Percentiles rank a stretch among this genome's conserved stretches.
Evolutionary conservation across 2,329 filamentous ascomycete species (phyloP).

Genomic region (Aspergillus spinulosporus): DNA sequence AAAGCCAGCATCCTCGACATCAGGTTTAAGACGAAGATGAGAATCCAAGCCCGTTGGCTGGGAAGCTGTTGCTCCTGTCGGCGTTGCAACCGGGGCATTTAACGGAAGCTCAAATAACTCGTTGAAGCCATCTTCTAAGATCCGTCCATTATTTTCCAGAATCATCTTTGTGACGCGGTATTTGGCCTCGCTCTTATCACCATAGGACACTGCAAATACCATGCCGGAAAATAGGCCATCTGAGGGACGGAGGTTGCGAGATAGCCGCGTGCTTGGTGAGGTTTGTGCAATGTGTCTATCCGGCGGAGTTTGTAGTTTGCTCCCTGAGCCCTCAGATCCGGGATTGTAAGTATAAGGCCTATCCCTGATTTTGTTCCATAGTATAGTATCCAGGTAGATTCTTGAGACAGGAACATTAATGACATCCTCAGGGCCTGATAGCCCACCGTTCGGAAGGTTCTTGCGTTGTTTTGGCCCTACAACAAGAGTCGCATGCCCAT

Average conservation of each 20-base stretch:
- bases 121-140: conserved; percentile 76
- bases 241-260: conserved; percentile 38
- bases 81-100: conserved; percentile 30
- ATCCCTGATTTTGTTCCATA: conserved; percentile 49
- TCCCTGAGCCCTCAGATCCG: conserved; percentile 21
- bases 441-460: conserved; percentile 37
- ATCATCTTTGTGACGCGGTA: conserved; percentile 64
- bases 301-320: conserved; percentile 38
- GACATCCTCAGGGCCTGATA: conserved; percentile 30
- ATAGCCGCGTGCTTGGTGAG: conserved; percentile 53
- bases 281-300: conserved; percentile 42
- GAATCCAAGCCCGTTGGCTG: conserved; percentile 20
- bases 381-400: conserved; percentile 49
- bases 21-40: conserved; percentile 56
- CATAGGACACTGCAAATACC: conserved; percentile 82
- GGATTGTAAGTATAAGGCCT: conserved; percentile 37
- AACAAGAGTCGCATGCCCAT: conserved; percentile 44
- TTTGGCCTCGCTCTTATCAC: conserved; percentile 58
- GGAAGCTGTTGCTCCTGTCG: conserved; percentile 28
- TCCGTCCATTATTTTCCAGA: conserved; percentile 66
- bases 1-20: conserved; percentile 65
- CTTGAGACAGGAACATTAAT: conserved; percentile 46
- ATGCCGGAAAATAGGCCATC: conserved; percentile 70
- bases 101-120: conserved; percentile 66
- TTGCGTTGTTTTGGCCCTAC: conserved; percentile 46